These are phyloP conservation scores for Coniosporium apollinis DNA, from an alignment of 495 filamentous ascomycete species.

Conservation along the genomic window DNA sequence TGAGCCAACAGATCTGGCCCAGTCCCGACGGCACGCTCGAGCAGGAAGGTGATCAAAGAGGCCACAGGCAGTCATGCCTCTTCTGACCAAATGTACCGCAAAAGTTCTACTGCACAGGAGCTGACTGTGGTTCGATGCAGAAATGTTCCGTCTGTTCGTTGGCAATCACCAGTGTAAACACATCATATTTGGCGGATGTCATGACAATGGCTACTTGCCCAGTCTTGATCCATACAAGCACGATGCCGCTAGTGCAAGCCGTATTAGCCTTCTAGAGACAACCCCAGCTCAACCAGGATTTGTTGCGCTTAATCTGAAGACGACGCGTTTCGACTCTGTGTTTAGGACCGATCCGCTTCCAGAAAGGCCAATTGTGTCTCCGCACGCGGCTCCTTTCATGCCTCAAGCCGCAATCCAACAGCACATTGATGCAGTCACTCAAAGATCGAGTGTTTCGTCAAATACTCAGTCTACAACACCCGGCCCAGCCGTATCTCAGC, in stretches of 20 bases:
- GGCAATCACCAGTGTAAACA: slow-evolving; percentile 25
- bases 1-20: too few relatives aligned
- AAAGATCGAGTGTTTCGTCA: slow-evolving; percentile 3
- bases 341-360: slow-evolving; percentile 13
- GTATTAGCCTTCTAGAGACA: slow-evolving; percentile 22
- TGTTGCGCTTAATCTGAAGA: slow-evolving; percentile 15
- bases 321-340: slow-evolving; percentile 12
- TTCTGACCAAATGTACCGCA: neutral
- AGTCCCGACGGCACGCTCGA: too few relatives aligned
- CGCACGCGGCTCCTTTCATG: too few relatives aligned
- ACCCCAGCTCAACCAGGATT: slow-evolving; percentile 14
- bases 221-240: slow-evolving; percentile 21
- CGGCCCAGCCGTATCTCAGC: neutral
- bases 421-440: too few relatives aligned
- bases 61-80: too few relatives aligned
- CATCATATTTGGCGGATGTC: slow-evolving; percentile 24
- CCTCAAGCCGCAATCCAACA: too few relatives aligned
- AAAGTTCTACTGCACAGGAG: too few relatives aligned
- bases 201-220: slow-evolving; percentile 25
- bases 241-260: slow-evolving; percentile 9
- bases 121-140: slow-evolving; percentile 3
- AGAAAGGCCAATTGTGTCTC: neutral
- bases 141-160: slow-evolving; percentile 23
- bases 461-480: neutral
- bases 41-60: too few relatives aligned